Base-by-base conservation (phyloP, 768 basidiomycete genomes). In the Lentinula edodes region DNA sequence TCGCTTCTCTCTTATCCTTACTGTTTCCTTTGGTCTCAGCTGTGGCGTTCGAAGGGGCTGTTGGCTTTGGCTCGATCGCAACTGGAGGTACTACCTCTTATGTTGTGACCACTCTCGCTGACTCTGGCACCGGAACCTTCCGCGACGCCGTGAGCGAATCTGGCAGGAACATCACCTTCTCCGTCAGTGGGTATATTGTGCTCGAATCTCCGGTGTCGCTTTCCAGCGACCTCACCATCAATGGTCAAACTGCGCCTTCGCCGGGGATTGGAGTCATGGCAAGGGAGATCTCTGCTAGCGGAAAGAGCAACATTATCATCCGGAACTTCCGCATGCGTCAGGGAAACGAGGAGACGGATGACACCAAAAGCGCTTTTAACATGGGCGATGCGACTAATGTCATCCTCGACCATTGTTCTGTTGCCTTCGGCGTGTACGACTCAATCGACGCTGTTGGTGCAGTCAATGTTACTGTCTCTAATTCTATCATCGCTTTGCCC, bases 211-310 rank as follows among this genome's bases (percentile, higher is more conserved):
- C 67, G 8, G 50, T 68, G 3, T 68, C 67, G 13, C 62, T 68
- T 10, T 55, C 64, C 20, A 68, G 67, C 61, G 50, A 50, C 58
- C 61, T 54, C 3, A 68, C 67, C 4, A 68, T 68, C 36, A 68
- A 66, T 46, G 67, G 67, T 5, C 67, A 66, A 53, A 68, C 67
- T n/a, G 67, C 67, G 12, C 67, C 67, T 6, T 63, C 65, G 10
- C 61, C 65, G 3, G 65, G 67, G 6, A 68, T 68, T 38, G 67
- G 65, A 10, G 58, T 68, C 56, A 68, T 68, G 67, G 67, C 61
- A 41, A 46, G 65, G 41, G 67, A 68, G 42, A 35, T 68, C 41
- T 66, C 66, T 28, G 67, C 67, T 0, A 65, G 65, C 20, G 58
- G 62, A 15, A 62, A 65, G 60, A 54, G 55, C 39, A 68, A 68